Evolutionary conservation across 495 filamentous ascomycete species (phyloP).

Genomic region (Daldinia caldariorum): DNA sequence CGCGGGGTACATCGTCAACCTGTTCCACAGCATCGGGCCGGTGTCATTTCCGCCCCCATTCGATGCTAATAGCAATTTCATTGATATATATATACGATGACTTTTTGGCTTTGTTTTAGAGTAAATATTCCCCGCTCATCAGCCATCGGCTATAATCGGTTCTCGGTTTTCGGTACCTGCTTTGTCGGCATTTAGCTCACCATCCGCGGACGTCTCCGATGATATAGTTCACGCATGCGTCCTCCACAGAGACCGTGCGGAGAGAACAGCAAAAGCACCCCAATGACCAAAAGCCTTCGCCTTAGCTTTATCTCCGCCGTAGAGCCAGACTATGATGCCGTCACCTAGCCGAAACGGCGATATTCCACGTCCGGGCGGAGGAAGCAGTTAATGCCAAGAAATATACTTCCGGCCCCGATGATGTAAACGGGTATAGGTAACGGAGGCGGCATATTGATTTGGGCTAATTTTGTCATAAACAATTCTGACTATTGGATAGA

Average conservation of each 20-base stretch:
- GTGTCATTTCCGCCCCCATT: background rate
- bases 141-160: background rate
- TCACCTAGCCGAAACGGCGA: background rate
- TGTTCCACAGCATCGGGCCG: conserved; percentile 4
- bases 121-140: background rate
- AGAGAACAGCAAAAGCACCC: background rate
- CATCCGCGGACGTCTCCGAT: background rate
- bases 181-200: background rate
- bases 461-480: background rate
- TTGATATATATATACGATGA: background rate
- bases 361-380: background rate
- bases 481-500: background rate
- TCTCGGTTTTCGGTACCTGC: background rate
- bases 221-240: background rate
- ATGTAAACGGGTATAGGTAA: background rate
- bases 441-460: background rate
- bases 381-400: conserved; percentile 6
- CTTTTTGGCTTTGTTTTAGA: background rate
- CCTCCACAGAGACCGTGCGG: background rate
- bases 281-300: background rate
- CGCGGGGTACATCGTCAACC: conserved; percentile 7
- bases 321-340: background rate
- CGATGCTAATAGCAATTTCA: conserved; percentile 10
- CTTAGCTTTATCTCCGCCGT: background rate
- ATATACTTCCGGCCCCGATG: background rate